Conservation (phyloP, 768 basidiomycete genomes). For the Hypholoma fasciculare region DNA sequence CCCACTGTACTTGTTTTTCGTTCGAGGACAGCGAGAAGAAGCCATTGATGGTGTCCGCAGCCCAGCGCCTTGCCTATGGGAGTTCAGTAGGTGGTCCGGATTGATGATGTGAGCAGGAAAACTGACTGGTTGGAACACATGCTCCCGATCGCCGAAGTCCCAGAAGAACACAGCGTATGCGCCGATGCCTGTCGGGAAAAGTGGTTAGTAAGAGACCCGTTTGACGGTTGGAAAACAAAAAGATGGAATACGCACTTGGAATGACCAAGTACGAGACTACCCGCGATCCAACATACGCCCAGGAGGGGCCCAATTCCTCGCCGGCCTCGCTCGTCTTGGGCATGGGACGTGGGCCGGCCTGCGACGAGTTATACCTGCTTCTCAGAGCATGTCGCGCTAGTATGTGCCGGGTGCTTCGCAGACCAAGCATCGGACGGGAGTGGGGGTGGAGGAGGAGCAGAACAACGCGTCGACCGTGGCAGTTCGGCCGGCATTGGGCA, state of each 20-base stretch:
- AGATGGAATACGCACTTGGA: conserved; percentile 41
- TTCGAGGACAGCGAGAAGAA: conserved; percentile 62
- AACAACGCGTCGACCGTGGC: too few relatives aligned
- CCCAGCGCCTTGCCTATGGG: conserved; percentile 59
- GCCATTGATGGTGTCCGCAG: conserved; percentile 42
- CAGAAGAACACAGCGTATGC: conserved; percentile 61
- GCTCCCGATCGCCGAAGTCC: conserved; percentile 71
- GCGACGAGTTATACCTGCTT: conserved; percentile 7
- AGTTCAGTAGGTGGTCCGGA: conserved; percentile 19
- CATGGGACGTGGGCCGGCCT: background rate
- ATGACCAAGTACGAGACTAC: conserved; percentile 55
- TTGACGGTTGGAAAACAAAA: background rate
- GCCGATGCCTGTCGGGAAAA: conserved; percentile 37
- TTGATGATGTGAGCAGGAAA: background rate
- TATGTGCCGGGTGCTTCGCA: background rate
- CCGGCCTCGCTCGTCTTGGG: conserved; percentile 17
- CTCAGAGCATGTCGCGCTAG: background rate
- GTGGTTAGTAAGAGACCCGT: background rate
- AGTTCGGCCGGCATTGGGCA: too few relatives aligned
- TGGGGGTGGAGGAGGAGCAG: background rate
- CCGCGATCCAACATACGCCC: conserved; percentile 56
- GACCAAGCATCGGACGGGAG: background rate
- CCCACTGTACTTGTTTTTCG: conserved; percentile 43
- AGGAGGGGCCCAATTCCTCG: conserved; percentile 57
- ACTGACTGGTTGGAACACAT: conserved; percentile 69